Evolutionary conservation across 108 stramenopile species (phyloP), one percentile per base, ranked within the genome.

Genomic region (Cyclotella kingstonii): DNA sequence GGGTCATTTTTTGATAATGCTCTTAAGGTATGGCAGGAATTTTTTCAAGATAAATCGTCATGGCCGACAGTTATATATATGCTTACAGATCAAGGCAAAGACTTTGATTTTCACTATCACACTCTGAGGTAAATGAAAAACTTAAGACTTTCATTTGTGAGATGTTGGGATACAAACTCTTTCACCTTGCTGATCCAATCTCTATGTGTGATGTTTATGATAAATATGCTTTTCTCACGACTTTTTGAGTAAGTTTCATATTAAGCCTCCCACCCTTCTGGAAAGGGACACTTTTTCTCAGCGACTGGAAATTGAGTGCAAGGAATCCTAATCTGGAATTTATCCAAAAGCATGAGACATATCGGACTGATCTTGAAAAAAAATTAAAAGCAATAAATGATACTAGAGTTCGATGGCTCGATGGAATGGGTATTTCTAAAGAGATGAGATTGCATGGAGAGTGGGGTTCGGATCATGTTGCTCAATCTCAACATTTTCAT

Each of bases 401-500:
- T 23, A 11, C 18, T 18, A 33, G 73, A 15, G 53, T 74, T 27
- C 64, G 73, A 12, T 74, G 64, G 64, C 29, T 74, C 5, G 64
- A 74, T 38, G 73, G 73, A 2, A 46, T 46, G 25, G 73, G 73
- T 10, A 66, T 74, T 30, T 60, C 64, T 9, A 61, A 59, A 39
- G 59, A 74, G 44, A 66, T 60, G 64, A 38, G 73, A 43, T 43
- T 74, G 43, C 41, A 74, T 31, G 58, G 47, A 5, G 51, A 74
- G 30, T 42, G 42, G 35, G 73, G 73, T 9, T 33, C 26, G 23
- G 44, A 74, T 21, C 36, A 48, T 25, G 40, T 74, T 10, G 61
- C 65, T 15, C 38, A 49, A 15, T 74, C 73, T n/a, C 73, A 74
- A 36, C 73, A 74, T 49, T 74, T 74, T 44, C 73, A 74, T 65